Percentiles rank a stretch among this genome's conserved stretches.
These are phyloP conservation scores for Choiromyces venosus DNA, from an alignment of 495 filamentous ascomycete species.

Conservation along the genomic window DNA sequence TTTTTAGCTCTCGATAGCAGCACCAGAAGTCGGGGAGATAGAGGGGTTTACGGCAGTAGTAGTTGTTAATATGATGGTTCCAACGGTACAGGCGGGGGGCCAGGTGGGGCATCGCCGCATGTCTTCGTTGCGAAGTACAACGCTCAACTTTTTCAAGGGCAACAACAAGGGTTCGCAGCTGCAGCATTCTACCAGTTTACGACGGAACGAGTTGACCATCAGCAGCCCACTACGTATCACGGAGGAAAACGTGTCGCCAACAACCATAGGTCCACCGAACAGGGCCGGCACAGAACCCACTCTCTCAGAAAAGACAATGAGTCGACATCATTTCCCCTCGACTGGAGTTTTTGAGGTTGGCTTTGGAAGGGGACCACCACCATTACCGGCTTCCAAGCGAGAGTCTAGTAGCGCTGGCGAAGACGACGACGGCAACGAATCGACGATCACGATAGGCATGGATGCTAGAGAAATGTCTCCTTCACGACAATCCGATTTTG, in stretches of 20 bases:
- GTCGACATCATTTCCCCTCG: constrained; percentile 37
- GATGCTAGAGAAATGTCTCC: constrained; percentile 31
- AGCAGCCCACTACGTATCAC: constrained; percentile 31
- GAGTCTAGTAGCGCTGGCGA: constrained; percentile 10
- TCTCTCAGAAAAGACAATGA: constrained; percentile 18
- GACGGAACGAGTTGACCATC: constrained; percentile 35
- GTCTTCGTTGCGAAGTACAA: constrained; percentile 37
- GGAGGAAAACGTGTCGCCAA: constrained; percentile 35
- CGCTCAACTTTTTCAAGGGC: constrained; percentile 40
- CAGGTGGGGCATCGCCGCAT: constrained; percentile 37
- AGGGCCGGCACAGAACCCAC: constrained; percentile 34
- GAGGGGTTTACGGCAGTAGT: constrained; percentile 30
- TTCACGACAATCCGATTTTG: constrained; percentile 32
- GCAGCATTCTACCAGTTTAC: constrained; percentile 23
- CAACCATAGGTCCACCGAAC: constrained; percentile 26
- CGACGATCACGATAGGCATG: constrained; percentile 30
- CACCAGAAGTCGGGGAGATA: constrained; percentile 22
- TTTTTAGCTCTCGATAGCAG: constrained; percentile 19
- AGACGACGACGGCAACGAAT: constrained; percentile 28
- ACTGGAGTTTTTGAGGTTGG: constrained; percentile 34
- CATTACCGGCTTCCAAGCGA: neutral
- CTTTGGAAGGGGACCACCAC: constrained; percentile 14
- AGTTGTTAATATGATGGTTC: constrained; percentile 28
- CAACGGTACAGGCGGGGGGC: constrained; percentile 33
- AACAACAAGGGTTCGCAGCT: constrained; percentile 25